Conservation (phyloP, 2,329 filamentous ascomycete species). For the Elsinoe ampelina region DNA sequence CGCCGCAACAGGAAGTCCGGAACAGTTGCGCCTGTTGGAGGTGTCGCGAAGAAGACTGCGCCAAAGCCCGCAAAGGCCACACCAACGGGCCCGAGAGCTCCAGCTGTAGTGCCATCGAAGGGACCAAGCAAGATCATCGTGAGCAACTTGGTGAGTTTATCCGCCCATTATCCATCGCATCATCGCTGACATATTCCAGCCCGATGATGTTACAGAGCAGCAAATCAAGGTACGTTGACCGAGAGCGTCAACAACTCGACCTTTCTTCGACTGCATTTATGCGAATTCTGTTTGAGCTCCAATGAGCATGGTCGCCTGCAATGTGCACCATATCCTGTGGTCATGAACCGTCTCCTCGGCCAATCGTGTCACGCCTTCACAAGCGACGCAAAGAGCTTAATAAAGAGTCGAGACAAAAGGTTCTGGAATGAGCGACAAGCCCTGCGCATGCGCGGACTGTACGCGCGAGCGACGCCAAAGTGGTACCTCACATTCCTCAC, state of each 20-base stretch:
- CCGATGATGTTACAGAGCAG: slow-evolving; percentile 88
- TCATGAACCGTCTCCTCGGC: slow-evolving; percentile 1
- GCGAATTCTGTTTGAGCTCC: slow-evolving; percentile 10
- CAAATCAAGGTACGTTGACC: slow-evolving; percentile 99
- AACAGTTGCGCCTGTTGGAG: slow-evolving; percentile 63
- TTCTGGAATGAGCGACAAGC: slow-evolving; percentile 4
- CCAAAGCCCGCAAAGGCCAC: slow-evolving; percentile 50
- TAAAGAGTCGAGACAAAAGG: slow-evolving; percentile 2
- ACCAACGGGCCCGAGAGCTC: slow-evolving; percentile 44
- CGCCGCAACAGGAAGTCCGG: slow-evolving; percentile 36
- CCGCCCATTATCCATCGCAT: slow-evolving; percentile 15
- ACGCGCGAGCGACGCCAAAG: not conserved
- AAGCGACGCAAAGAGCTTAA: not conserved
- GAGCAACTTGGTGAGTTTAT: slow-evolving; percentile 79
- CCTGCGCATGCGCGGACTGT: not conserved
- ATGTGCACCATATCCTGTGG: not conserved
- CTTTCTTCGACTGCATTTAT: slow-evolving; percentile 22
- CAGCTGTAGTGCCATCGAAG: slow-evolving; percentile 50
- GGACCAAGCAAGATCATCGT: slow-evolving; percentile 95
- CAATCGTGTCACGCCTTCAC: not conserved
- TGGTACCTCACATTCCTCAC: not conserved
- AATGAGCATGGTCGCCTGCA: slow-evolving; percentile 1
- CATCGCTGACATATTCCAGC: slow-evolving; percentile 52
- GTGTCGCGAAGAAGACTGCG: slow-evolving; percentile 63
- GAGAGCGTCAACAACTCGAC: slow-evolving; percentile 43